Evolutionary conservation across 2,329 filamentous ascomycete genomes (phyloP).

Genomic region (Cladorrhinum sp.): DNA sequence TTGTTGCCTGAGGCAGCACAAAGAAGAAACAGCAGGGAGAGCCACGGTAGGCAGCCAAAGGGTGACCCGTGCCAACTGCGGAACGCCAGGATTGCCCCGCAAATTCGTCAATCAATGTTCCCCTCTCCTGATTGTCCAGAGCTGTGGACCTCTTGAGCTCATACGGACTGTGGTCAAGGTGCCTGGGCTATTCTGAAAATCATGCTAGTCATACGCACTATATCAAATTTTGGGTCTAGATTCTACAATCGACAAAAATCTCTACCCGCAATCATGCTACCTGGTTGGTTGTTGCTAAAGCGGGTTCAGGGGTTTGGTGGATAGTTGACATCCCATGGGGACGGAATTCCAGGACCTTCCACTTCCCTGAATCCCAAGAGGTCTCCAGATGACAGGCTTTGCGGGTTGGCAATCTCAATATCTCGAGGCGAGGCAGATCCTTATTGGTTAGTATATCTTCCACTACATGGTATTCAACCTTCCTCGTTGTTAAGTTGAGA

Average conservation of each 20-base stretch:
- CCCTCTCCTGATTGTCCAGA: slow-evolving; percentile 5
- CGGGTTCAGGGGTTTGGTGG: neutral
- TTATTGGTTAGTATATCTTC: neutral
- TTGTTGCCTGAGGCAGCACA: slow-evolving; percentile 7
- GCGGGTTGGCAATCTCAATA: neutral
- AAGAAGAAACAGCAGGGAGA: neutral
- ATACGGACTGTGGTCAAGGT: neutral
- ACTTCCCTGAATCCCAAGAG: neutral
- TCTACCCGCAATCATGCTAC: neutral
- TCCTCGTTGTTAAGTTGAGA: neutral
- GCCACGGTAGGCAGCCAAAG: neutral
- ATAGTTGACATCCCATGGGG: neutral
- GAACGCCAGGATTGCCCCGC: slow-evolving; percentile 4
- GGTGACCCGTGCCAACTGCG: neutral
- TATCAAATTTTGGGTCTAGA: neutral
- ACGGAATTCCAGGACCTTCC: neutral
- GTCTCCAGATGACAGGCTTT: neutral
- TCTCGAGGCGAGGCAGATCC: neutral
- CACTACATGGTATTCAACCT: neutral
- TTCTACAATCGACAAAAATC: neutral
- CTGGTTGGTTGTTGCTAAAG: neutral
- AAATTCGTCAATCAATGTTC: neutral
- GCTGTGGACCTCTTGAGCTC: neutral
- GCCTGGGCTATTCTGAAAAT: neutral
- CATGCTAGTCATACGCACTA: neutral